These are phyloP conservation scores for Zalerion maritima DNA, from an alignment of 495 filamentous ascomycete species.

Conservation along the genomic window DNA sequence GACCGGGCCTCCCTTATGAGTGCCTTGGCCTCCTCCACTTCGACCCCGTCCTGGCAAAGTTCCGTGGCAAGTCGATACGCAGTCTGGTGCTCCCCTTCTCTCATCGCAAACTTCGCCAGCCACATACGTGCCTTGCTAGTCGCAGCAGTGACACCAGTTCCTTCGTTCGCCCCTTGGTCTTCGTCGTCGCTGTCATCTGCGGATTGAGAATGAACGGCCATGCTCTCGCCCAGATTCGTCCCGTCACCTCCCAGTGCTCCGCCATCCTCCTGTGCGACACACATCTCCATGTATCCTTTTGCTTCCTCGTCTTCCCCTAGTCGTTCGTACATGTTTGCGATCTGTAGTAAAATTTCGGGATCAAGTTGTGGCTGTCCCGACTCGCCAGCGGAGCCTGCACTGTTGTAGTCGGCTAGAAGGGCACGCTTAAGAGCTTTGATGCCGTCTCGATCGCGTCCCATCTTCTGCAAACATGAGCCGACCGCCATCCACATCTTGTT, in stretches of 20 bases:
- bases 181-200: conserved; percentile 38
- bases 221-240: conserved; percentile 31
- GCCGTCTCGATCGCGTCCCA: conserved; percentile 66
- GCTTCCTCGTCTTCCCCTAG: conserved; percentile 63
- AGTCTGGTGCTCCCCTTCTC: conserved; percentile 52
- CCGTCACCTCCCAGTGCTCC: conserved; percentile 21
- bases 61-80: conserved; percentile 76
- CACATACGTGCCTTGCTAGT: conserved; percentile 89
- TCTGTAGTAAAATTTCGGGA: conserved; percentile 78
- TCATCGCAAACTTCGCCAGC: conserved; percentile 74
- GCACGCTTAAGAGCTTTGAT: conserved; percentile 93
- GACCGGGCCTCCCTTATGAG: conserved; percentile 79
- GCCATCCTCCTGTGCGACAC: conserved; percentile 74
- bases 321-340: conserved; percentile 77
- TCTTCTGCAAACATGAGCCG: conserved; percentile 75
- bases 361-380: conserved; percentile 50
- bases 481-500: conserved; percentile 99
- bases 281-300: conserved; percentile 86
- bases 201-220: conserved; percentile 29
- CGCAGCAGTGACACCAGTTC: conserved; percentile 67
- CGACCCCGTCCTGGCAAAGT: conserved; percentile 87
- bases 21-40: conserved; percentile 96
- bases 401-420: conserved; percentile 65
- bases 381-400: conserved; percentile 32
- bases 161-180: conserved; percentile 27